Conservation (phyloP, 768 basidiomycete species). For the Xerocomellus dryophilus region DNA sequence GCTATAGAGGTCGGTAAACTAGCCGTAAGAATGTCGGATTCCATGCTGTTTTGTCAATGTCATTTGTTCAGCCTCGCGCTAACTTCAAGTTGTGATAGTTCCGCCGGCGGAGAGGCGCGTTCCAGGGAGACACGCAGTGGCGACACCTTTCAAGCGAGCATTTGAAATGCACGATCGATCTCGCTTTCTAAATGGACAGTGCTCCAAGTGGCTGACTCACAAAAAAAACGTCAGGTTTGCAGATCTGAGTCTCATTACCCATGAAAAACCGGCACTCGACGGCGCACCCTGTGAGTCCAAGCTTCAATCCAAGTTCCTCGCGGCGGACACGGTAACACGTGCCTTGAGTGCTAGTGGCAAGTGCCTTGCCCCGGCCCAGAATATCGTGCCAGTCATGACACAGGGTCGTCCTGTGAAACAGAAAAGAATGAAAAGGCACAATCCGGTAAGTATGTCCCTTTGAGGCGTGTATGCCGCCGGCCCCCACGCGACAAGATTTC, state of each 20-base stretch:
- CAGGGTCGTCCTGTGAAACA: too few relatives aligned
- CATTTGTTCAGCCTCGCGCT: not conserved
- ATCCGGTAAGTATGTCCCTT: not conserved
- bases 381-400: too few relatives aligned
- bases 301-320: not conserved
- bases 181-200: not conserved
- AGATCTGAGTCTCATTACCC: not conserved
- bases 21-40: too few relatives aligned
- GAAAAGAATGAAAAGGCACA: too few relatives aligned
- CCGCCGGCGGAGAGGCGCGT: not conserved
- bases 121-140: too few relatives aligned
- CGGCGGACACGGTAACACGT: too few relatives aligned
- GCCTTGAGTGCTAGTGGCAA: too few relatives aligned
- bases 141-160: not conserved
- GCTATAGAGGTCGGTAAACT: not conserved
- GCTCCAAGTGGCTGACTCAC: too few relatives aligned
- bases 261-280: not conserved
- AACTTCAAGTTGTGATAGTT: not conserved
- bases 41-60: too few relatives aligned
- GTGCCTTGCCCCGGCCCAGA: too few relatives aligned
- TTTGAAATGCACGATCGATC: not conserved
- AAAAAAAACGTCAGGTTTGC: not conserved
- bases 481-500: not conserved
- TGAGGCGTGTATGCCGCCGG: too few relatives aligned
- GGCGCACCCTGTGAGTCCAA: not conserved